phyloP scores from a whole-genome alignment of 2,329 filamentous ascomycete species.

The Penicillium italicum region DNA sequence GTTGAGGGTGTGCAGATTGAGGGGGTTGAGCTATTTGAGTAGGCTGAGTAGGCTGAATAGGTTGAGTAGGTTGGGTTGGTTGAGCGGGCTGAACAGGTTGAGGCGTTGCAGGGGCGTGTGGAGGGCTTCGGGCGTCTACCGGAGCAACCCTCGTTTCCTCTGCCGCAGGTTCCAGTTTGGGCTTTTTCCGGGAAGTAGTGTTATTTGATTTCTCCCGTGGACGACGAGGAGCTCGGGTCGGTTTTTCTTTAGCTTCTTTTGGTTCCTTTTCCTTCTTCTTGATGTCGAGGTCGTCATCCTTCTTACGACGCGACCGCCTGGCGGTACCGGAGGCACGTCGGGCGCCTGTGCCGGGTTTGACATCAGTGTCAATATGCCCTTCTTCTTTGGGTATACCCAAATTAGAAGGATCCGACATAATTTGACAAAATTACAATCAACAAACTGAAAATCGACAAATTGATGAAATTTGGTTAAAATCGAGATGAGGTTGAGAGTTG shows the following conservation, averaged over 20 bases:
- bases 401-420: slow-evolving; percentile 33
- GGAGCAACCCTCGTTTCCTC: slow-evolving; percentile 15
- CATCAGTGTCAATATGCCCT: slow-evolving; percentile 20
- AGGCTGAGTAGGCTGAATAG: slow-evolving; percentile 2
- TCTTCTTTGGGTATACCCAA: slow-evolving; percentile 28
- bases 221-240: slow-evolving; percentile 30
- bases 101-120: slow-evolving; percentile 6
- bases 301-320: slow-evolving; percentile 41
- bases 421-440: not conserved
- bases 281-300: slow-evolving; percentile 35
- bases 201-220: slow-evolving; percentile 37
- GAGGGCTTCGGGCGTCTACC: slow-evolving; percentile 11
- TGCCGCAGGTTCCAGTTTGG: slow-evolving; percentile 38
- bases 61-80: slow-evolving; percentile 4
- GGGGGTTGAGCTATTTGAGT: not conserved
- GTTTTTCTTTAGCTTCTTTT: slow-evolving; percentile 22
- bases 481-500: slow-evolving; percentile 1
- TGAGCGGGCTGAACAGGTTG: slow-evolving; percentile 6
- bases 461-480: slow-evolving; percentile 18
- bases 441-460: slow-evolving; percentile 4
- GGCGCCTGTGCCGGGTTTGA: slow-evolving; percentile 26
- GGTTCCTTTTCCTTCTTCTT: slow-evolving; percentile 30
- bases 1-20: not conserved
- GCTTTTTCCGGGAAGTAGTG: slow-evolving; percentile 46
- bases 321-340: slow-evolving; percentile 31